Evolutionary conservation across 768 basidiomycete species (phyloP).

Genomic region (Mycena rosella): DNA sequence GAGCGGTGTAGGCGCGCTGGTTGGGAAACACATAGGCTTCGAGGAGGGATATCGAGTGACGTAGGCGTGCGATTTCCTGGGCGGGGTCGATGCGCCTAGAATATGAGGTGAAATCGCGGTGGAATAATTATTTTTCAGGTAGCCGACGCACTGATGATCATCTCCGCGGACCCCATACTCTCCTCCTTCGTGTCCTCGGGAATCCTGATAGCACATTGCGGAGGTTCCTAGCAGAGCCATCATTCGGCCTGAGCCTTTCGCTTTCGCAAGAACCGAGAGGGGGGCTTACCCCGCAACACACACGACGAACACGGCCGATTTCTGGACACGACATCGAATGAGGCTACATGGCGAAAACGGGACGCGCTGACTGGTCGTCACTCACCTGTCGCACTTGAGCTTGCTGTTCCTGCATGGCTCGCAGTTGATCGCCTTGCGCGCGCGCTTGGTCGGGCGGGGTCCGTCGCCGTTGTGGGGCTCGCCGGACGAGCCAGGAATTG

Average conservation of each 20-base stretch:
- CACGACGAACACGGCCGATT: constrained; percentile 92
- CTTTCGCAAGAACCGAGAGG: constrained; percentile 27
- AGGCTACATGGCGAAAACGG: constrained; percentile 4
- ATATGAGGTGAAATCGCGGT: constrained; percentile 23
- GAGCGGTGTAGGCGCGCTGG: constrained; percentile 49
- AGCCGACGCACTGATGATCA: constrained; percentile 66
- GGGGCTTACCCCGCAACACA: constrained; percentile 78
- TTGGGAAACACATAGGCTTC: constrained; percentile 70
- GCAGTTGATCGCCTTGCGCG: constrained; percentile 90
- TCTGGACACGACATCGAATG: constrained; percentile 54
- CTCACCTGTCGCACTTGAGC: constrained; percentile 89
- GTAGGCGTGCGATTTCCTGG: constrained; percentile 74
- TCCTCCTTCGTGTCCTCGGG: constrained; percentile 69
- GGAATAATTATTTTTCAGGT: constrained; percentile 29
- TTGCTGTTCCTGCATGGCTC: constrained; percentile 90
- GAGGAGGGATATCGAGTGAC: constrained; percentile 76
- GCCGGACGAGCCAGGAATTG: constrained; percentile 51
- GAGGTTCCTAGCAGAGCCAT: constrained; percentile 71
- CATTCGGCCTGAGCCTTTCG: constrained; percentile 25
- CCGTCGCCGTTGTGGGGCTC: constrained; percentile 66
- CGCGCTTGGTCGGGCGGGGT: constrained; percentile 82
- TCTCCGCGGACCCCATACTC: constrained; percentile 68
- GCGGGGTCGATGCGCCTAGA: constrained; percentile 69
- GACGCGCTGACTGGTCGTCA: constrained; percentile 18
- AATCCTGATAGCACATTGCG: constrained; percentile 84